Conservation (phyloP, 1,284 basidiomycete species). For the Ceratobasidium sp. region DNA sequence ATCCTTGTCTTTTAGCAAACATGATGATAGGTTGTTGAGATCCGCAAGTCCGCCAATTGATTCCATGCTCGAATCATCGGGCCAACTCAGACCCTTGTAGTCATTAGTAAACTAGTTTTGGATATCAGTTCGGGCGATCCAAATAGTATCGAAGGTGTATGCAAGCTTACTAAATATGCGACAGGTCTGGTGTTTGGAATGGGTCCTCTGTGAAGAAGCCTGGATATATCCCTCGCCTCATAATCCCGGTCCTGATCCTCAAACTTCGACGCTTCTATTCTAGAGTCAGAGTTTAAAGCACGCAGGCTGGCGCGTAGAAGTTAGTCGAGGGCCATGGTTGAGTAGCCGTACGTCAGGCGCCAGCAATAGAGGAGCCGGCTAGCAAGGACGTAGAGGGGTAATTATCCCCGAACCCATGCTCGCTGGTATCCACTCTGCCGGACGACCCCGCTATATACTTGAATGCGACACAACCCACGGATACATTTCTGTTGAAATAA, state of each 20-base stretch:
- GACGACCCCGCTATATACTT: slow-evolving; percentile 16
- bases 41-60: background rate
- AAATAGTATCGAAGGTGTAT: background rate
- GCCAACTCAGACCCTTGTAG: background rate
- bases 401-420: background rate
- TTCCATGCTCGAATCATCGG: background rate
- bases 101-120: slow-evolving; percentile 5
- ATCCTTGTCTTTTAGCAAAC: background rate
- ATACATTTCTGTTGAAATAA: background rate
- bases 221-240: background rate
- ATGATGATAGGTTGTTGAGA: background rate
- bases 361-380: background rate
- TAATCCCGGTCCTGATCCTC: background rate
- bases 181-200: background rate
- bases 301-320: background rate
- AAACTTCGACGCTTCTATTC: background rate
- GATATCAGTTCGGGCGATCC: background rate
- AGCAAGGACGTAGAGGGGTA: background rate
- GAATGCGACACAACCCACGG: background rate
- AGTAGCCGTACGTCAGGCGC: slow-evolving; percentile 18
- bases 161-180: background rate
- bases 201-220: background rate
- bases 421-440: background rate
- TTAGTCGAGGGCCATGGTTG: background rate
- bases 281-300: background rate